Percentiles rank a stretch among this genome's conserved stretches.
Conservation (phyloP, 176 grass and related monocot species). For the Poa annua region DNA sequence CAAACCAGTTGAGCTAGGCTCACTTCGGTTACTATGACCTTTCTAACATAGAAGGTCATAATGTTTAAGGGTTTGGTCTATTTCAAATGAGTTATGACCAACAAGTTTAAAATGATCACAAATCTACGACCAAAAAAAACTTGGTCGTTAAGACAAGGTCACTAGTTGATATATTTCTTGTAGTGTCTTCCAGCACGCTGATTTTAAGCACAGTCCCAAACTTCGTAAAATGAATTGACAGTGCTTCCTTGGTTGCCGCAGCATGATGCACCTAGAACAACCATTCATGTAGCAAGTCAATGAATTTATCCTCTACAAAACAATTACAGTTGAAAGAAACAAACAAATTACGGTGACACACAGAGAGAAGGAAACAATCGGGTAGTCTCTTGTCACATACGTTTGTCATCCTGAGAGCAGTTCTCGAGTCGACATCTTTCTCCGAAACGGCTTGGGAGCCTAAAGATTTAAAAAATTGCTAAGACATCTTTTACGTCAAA, state of each 20-base stretch:
- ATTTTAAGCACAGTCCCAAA: background rate
- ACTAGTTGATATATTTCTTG: no score
- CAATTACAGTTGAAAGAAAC: background rate
- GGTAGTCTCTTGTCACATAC: background rate
- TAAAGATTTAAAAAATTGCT: background rate
- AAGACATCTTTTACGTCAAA: background rate
- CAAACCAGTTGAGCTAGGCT: no score
- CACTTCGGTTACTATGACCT: no score
- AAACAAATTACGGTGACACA: background rate
- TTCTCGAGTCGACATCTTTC: background rate
- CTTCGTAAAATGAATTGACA: background rate
- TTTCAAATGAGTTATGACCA: no score
- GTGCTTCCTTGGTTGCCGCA: background rate
- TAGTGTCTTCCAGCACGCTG: background rate
- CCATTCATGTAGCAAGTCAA: background rate
- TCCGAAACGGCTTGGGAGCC: background rate
- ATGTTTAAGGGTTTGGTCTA: no score
- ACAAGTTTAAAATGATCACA: no score
- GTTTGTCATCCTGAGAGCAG: background rate
- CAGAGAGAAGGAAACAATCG: background rate
- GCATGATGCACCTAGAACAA: background rate
- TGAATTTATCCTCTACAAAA: background rate
- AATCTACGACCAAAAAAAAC: no score
- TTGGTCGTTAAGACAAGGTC: no score
- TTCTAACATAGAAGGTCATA: no score